Base-by-base conservation (phyloP, 2,329 filamentous ascomycete species). In the Samsoniella hepiali region DNA sequence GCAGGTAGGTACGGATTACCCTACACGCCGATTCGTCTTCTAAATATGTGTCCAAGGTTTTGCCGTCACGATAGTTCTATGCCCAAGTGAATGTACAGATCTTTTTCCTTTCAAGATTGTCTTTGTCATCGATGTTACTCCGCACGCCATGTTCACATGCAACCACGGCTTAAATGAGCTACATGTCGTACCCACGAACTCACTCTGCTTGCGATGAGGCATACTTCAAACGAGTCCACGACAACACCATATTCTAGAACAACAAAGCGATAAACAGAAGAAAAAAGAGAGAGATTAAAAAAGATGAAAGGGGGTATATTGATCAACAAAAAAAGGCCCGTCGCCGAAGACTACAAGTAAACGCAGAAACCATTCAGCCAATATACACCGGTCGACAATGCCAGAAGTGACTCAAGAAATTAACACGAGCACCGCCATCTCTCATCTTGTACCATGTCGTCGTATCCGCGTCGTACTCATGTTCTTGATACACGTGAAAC, bases 301-400 rank as follows among this genome's bases (percentile, higher is more conserved):
- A 32, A n/a, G 27, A 51, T n/a, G 8, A 51, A 53, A 61, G 9
- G 61, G 61, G 61, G 61, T 63, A 63, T 63, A 51, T 58, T 51
- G 53, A 29, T 58, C 36, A 58, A 63, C 51, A 59, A 40, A 13
- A 54, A 63, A 49, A 42, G 40, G 32, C n/a, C 34, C 44, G n/a
- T 15, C 36, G n/a, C 40, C 42, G 44, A 50, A 31, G 56, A 50
- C 2, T 15, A 47, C 17, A 57, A 38, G 13, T 15, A 62, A 56
- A 49, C 32, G 3, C n/a, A 38, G 31, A 53, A 13, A 4, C 54
- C 31, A 34, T 45, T 10, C 40, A 47, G 42, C 40, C 55, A 58
- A 47, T 17, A 11, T 22, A 27, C 54, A 58, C 9, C 9, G 42
- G 29, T 11, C 15, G 5, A 17, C 22, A 49, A 58, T 36, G 6